These are phyloP conservation scores for Smallanthus sonchifolius DNA, from an alignment of 129 eudicot species.

Conservation along the genomic window DNA sequence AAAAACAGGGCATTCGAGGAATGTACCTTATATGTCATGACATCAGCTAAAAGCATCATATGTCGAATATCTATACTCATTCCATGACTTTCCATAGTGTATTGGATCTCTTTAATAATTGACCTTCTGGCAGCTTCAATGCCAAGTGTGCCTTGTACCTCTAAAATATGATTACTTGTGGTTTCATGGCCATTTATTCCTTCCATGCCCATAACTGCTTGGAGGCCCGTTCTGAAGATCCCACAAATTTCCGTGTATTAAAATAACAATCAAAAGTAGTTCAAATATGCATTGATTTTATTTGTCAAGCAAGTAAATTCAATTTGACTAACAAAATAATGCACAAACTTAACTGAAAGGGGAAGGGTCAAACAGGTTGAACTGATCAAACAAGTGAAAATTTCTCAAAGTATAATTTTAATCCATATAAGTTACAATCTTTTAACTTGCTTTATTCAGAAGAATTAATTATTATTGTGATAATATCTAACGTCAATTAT, in stretches of 20 bases:
- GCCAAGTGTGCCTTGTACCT: constrained; percentile 69
- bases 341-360: neutral
- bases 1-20: neutral
- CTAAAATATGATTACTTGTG: constrained; percentile 70
- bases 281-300: neutral
- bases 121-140: constrained; percentile 84
- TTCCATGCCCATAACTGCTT: constrained; percentile 77
- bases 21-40: constrained; percentile 83
- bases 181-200: constrained; percentile 72
- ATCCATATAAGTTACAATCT: neutral
- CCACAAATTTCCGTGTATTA: neutral
- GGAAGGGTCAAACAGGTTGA: neutral
- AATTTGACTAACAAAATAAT: neutral
- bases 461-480: neutral
- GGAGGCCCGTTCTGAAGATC: constrained; percentile 68
- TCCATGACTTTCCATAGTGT: constrained; percentile 67
- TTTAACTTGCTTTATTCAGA: neutral
- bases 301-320: neutral
- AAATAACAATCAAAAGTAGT: neutral
- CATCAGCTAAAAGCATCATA: constrained; percentile 97
- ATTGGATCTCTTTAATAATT: constrained; percentile 70
- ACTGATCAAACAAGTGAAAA: neutral
- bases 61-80: constrained; percentile 88
- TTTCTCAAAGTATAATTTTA: neutral
- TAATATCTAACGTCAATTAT: neutral